Evolutionary conservation across 73 alveolate genomes (phyloP), one percentile per base, ranked within the genome.

Genomic region (Effrenium voratum): DNA sequence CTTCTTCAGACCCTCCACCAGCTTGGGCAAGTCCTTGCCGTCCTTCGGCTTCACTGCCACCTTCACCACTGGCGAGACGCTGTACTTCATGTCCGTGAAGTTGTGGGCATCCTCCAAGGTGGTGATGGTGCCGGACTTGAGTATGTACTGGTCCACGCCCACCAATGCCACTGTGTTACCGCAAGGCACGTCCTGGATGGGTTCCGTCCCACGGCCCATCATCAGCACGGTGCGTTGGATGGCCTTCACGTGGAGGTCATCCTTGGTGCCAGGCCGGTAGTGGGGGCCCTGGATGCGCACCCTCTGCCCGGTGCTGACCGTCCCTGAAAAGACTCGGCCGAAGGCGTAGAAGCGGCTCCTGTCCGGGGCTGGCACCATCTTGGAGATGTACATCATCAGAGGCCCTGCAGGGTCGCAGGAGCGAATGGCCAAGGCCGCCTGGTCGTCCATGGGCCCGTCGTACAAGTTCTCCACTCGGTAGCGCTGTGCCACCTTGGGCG

Each of bases 331-430:
- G 44, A 99, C 99, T 84, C 99, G 99, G 85, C 99, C 99, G 85
- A 99, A 99, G 81, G 99, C 99, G 85, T 99, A 99, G 99, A 99
- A 99, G 49, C 99, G 98, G 49, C 94, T 79, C 90, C 90, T 98
- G 83, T 99, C 99, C 19, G 99, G 30, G 19, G 99, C 99, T 26
- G 99, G 99, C 50, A 99, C 99, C 99, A 99, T 99, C 98, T 99
- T 99, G 43, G 99, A 99, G 43, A 99, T 99, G 95, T 99, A 99
- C 99, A 99, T 98, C 99, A 99, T 99, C 80, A 99, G 94, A 32
- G 99, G 99, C 15, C 99, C 99, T 10, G 99, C 82, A 2, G 99
- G 99, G 99, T 99, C 99, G 93, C 99, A 99, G 93, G 94, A 88
- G 95, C 99, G 40, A 57, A 93, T 93, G 66, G 86, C 98, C 82